Conservation (phyloP, 148 eudicot species). For the Cornus kousa region DNA sequence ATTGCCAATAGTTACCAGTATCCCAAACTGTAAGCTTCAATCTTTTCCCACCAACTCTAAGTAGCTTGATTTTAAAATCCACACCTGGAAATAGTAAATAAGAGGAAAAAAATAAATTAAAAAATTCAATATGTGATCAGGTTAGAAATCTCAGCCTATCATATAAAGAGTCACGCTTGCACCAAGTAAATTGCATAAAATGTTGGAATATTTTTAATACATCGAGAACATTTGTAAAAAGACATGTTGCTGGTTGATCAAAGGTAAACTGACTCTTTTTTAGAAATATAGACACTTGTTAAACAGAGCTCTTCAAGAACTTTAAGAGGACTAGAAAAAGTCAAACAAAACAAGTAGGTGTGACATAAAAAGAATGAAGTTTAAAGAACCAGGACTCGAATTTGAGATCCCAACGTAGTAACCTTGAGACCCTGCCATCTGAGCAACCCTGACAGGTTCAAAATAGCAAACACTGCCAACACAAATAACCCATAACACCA, state of each 20-base stretch:
- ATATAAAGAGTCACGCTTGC: background rate
- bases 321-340: background rate
- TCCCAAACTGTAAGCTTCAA: constrained; percentile 97
- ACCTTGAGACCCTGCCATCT: too few relatives aligned
- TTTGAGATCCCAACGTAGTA: too few relatives aligned
- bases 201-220: background rate
- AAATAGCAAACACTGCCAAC: too few relatives aligned
- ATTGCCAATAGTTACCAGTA: constrained; percentile 48
- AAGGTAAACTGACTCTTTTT: background rate
- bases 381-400: too few relatives aligned
- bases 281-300: too few relatives aligned
- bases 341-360: background rate
- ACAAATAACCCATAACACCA: background rate
- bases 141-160: background rate
- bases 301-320: background rate
- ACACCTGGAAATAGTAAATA: constrained; percentile 54
- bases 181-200: background rate
- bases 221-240: background rate
- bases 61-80: constrained; percentile 86
- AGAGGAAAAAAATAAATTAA: background rate
- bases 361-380: background rate
- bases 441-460: too few relatives aligned
- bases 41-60: constrained; percentile 73
- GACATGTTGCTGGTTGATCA: background rate
- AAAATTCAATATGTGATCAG: background rate